Conservation (phyloP, 169 alveolate species). For the Cystoisospora suis region DNA sequence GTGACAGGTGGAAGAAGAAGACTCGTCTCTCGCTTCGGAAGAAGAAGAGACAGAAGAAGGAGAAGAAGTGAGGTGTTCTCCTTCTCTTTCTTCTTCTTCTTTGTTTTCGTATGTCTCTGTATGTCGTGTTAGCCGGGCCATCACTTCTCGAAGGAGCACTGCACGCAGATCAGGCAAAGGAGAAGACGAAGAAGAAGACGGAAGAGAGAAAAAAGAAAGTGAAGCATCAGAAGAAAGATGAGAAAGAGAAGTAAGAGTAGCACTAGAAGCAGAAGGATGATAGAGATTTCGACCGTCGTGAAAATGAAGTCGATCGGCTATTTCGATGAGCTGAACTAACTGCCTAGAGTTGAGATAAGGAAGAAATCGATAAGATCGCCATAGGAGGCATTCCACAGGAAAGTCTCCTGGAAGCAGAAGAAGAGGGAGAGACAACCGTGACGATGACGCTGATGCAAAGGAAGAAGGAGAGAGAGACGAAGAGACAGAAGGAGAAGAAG, state of each 20-base stretch:
- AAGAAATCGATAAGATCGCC: background rate
- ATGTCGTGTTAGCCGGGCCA: background rate
- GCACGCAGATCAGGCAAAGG: no score
- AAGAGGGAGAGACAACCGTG: background rate
- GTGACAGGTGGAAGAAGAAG: no score
- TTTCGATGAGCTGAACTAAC: background rate
- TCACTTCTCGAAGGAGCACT: no score
- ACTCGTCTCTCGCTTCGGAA: no score
- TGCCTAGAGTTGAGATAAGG: background rate
- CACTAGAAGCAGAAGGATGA: background rate
- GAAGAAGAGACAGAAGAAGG: no score
- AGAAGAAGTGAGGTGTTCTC: background rate
- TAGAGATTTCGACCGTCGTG: constrained; percentile 4
- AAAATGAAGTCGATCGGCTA: background rate
- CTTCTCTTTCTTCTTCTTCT: background rate
- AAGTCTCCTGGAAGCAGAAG: background rate
- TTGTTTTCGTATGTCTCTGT: background rate
- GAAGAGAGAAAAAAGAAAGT: background rate
- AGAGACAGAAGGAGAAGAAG: background rate
- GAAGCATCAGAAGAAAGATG: background rate
- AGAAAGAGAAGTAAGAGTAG: background rate
- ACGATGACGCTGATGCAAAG: background rate
- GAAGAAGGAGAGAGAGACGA: background rate
- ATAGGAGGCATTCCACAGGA: background rate
- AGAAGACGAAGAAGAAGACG: no score